Evolutionary conservation across 202 grass and related monocot species (phyloP).

Genomic region (Bolboschoenoplectus hybrid): DNA sequence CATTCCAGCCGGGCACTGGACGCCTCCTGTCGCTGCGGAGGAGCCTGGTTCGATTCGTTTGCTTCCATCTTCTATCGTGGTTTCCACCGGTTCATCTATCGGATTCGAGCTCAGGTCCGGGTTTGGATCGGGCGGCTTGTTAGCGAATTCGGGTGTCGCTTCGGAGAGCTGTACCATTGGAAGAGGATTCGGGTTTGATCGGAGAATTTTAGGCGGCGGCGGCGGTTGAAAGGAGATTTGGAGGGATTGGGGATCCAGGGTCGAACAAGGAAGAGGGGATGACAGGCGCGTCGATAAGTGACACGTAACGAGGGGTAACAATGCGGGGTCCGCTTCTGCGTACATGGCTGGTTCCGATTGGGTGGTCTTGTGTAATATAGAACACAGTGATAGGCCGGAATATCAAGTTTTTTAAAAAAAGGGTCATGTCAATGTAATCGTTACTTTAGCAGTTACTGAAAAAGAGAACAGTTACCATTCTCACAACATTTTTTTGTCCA

Average conservation of each 20-base stretch:
- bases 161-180: constrained; percentile 42
- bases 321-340: background rate
- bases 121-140: background rate
- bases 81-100: background rate
- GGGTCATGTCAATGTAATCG: background rate
- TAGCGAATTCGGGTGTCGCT: constrained; percentile 39
- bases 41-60: background rate
- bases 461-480: too few species aligned
- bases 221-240: constrained; percentile 7
- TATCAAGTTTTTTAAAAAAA: background rate
- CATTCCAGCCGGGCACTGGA: constrained; percentile 43
- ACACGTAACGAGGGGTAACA: constrained; percentile 38
- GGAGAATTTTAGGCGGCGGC: constrained; percentile 47
- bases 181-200: constrained; percentile 52
- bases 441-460: too few species aligned
- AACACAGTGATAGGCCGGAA: background rate
- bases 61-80: background rate
- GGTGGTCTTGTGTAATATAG: constrained; percentile 5
- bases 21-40: background rate
- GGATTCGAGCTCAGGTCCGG: background rate
- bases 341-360: background rate
- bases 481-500: too few species aligned
- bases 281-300: background rate
- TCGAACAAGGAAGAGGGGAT: constrained; percentile 30
- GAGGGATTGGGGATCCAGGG: constrained; percentile 30